phyloP scores from a whole-genome alignment of 495 filamentous ascomycete species.

The Tuber calosporum region DNA sequence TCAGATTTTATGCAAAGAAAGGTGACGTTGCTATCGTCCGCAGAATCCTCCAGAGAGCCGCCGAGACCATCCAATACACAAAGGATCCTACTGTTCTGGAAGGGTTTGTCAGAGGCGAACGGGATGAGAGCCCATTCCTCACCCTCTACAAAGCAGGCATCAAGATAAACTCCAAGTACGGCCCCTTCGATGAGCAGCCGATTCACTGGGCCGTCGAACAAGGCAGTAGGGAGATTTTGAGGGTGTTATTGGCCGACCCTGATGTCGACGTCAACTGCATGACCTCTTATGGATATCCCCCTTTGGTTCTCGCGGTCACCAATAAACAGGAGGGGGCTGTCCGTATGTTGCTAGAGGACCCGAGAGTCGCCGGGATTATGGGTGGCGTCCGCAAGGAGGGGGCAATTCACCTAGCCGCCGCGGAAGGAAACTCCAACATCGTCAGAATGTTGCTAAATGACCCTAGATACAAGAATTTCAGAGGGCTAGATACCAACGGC shows the following conservation, averaged over 20 bases:
- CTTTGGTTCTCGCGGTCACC: neutral
- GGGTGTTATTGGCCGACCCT: neutral
- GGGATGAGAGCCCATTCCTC: neutral
- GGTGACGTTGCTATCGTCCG: neutral
- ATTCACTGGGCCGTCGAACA: neutral
- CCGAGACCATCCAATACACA: neutral
- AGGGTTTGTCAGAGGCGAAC: neutral
- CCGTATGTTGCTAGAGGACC: neutral
- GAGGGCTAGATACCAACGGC: neutral
- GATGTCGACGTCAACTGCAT: conserved; percentile 1
- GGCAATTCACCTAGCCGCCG: neutral
- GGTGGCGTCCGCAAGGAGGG: neutral
- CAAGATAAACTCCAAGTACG: neutral
- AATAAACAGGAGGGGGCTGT: neutral
- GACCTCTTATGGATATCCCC: neutral
- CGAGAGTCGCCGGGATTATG: neutral
- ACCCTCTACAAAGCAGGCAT: neutral
- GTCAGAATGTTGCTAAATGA: neutral
- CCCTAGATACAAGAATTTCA: neutral
- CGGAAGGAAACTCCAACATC: neutral
- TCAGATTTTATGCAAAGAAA: neutral
- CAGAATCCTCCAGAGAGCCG: neutral
- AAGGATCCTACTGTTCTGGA: neutral
- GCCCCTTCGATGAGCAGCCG: neutral
- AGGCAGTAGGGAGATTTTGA: neutral